These are phyloP conservation scores for Caryopteris hybrid DNA, from an alignment of 305 asterid species.

Conservation along the genomic window DNA sequence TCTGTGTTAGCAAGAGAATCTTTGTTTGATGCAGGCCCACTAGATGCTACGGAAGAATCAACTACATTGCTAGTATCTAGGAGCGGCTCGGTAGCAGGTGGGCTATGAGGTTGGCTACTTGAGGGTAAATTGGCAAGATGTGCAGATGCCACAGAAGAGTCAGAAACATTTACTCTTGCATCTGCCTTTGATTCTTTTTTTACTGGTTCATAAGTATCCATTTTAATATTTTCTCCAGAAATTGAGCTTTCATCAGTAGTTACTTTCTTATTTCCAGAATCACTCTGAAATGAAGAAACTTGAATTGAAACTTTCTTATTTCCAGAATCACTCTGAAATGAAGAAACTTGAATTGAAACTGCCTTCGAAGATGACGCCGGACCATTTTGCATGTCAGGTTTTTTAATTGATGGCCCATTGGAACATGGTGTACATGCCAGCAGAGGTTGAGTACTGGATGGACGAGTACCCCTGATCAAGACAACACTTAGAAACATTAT, in stretches of 20 bases:
- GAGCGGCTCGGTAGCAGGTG: conserved; percentile 30
- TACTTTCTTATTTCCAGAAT: conserved; percentile 39
- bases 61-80: conserved; percentile 23
- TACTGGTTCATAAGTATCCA: conserved; percentile 26
- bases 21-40: conserved; percentile 32
- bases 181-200: conserved; percentile 34
- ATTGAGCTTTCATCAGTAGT: conserved; percentile 30
- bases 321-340: conserved; percentile 36
- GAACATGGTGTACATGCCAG: conserved; percentile 40
- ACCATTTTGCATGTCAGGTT: conserved; percentile 34
- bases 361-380: conserved; percentile 42
- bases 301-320: conserved; percentile 46
- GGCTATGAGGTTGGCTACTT: conserved; percentile 34
- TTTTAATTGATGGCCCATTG: conserved; percentile 38
- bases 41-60: conserved; percentile 34
- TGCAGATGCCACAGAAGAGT: conserved; percentile 23
- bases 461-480: conserved; percentile 69
- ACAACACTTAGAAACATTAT: conserved; percentile 19
- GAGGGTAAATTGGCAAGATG: conserved; percentile 23
- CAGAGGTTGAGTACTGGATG: conserved; percentile 41
- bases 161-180: conserved; percentile 25
- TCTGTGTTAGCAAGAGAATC: conserved; percentile 29
- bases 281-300: conserved; percentile 34
- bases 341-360: conserved; percentile 40
- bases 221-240: conserved; percentile 32